These are phyloP conservation scores for Phylloporus sp. DNA, from an alignment of 768 basidiomycete species.

Conservation along the genomic window DNA sequence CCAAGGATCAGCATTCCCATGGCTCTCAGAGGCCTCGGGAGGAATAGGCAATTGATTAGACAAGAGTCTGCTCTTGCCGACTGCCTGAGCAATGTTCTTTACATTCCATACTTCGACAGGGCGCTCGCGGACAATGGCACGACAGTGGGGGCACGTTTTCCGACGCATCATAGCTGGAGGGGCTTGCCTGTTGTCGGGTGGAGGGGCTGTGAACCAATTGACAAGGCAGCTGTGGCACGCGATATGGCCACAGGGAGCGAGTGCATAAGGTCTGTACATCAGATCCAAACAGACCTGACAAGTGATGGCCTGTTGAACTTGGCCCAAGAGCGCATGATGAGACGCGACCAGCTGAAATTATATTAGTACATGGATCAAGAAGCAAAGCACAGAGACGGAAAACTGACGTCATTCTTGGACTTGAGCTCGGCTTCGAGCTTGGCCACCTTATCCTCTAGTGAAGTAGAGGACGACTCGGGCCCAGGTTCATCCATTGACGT, in stretches of 20 bases:
- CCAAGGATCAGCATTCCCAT: constrained; percentile 56
- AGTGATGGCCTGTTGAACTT: constrained; percentile 60
- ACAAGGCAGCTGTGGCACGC: constrained; percentile 71
- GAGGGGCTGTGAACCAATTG: constrained; percentile 64
- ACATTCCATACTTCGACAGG: constrained; percentile 49
- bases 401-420: constrained; percentile 37
- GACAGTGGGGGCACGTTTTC: constrained; percentile 46
- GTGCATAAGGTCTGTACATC: constrained; percentile 67
- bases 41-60: constrained; percentile 23
- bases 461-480: neutral
- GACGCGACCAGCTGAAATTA: constrained; percentile 42
- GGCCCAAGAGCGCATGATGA: constrained; percentile 51
- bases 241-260: constrained; percentile 73
- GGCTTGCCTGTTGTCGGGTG: constrained; percentile 22
- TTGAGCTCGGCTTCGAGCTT: constrained; percentile 44
- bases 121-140: constrained; percentile 39
- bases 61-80: constrained; percentile 53
- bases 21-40: constrained; percentile 23
- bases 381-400: neutral
- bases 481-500: neutral
- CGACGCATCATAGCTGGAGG: constrained; percentile 31
- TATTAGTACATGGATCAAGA: neutral
- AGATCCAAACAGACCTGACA: constrained; percentile 81
- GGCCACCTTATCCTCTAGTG: constrained; percentile 28
- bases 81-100: constrained; percentile 42